Evolutionary conservation across 352 stramenopile species (phyloP).

Genomic region (Phytopythium mirpurense): DNA sequence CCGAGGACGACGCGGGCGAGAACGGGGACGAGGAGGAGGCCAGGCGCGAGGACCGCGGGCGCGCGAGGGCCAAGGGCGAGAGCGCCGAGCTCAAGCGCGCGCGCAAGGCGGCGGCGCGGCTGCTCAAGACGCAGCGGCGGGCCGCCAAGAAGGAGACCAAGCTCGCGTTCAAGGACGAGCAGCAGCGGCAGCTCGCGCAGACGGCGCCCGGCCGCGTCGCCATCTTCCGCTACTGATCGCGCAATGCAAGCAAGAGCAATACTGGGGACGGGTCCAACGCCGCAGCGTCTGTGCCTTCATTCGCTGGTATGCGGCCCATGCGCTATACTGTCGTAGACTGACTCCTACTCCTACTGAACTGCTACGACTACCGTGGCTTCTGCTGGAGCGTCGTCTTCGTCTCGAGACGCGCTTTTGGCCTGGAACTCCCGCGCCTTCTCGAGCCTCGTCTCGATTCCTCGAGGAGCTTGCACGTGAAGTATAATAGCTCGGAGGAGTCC

Average conservation of each 20-base stretch:
- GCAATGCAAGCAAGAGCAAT: neutral
- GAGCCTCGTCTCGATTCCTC: no score
- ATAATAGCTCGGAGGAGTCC: no score
- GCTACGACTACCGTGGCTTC: no score
- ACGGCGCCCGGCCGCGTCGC: slow-evolving; percentile 59
- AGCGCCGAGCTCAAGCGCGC: slow-evolving; percentile 91
- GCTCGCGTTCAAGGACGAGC: slow-evolving; percentile 91
- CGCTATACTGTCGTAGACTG: no score
- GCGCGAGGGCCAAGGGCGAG: slow-evolving; percentile 70
- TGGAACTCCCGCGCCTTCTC: no score
- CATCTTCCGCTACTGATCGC: slow-evolving; percentile 65
- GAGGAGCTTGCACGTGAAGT: no score
- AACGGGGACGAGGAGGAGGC: slow-evolving; percentile 22
- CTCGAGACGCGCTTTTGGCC: no score
- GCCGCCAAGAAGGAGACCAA: slow-evolving; percentile 95
- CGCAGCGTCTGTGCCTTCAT: no score
- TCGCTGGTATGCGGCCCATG: no score
- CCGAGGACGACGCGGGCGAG: slow-evolving; percentile 13
- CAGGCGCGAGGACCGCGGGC: slow-evolving; percentile 4
- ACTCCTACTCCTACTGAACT: no score
- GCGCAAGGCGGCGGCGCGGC: slow-evolving; percentile 91
- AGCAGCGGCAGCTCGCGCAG: slow-evolving; percentile 65
- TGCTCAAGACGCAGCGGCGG: slow-evolving; percentile 85
- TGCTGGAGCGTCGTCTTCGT: no score
- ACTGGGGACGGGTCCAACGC: no score